These are phyloP conservation scores for Nakazawaea laoshanensis DNA, from an alignment of 805 yeast genomes.

Conservation along the genomic window DNA sequence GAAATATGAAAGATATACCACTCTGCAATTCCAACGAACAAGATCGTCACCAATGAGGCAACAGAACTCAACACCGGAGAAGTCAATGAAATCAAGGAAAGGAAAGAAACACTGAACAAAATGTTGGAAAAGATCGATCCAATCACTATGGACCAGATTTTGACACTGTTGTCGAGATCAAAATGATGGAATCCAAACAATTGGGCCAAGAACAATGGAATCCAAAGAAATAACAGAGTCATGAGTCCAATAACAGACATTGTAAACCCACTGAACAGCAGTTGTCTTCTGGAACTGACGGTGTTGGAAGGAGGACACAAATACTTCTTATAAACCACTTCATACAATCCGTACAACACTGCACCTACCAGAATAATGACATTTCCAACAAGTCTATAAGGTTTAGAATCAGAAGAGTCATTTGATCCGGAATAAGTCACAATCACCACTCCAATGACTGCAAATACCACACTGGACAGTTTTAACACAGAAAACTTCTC, in stretches of 20 bases:
- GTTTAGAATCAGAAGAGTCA: constrained; percentile 19
- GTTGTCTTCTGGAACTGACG: constrained; percentile 59
- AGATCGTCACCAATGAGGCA: constrained; percentile 55
- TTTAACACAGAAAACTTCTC: constrained; percentile 61
- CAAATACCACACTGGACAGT: constrained; percentile 58
- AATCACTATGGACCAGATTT: constrained; percentile 34
- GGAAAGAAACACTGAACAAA: constrained; percentile 60
- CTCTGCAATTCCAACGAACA: constrained; percentile 72
- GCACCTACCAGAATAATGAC: constrained; percentile 67
- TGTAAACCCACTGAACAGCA: constrained; percentile 71
- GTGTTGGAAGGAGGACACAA: constrained; percentile 65
- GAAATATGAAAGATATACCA: constrained; percentile 56
- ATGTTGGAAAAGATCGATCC: constrained; percentile 57
- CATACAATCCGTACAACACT: constrained; percentile 71
- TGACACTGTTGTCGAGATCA: constrained; percentile 34
- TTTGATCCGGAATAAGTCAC: constrained; percentile 60
- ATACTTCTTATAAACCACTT: constrained; percentile 69
- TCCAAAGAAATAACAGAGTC: constrained; percentile 42
- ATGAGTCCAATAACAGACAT: constrained; percentile 60
- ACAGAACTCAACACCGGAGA: constrained; percentile 76
- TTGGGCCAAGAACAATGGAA: constrained; percentile 39
- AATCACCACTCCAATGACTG: constrained; percentile 65
- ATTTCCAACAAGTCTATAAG: constrained; percentile 62
- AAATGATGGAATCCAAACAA: constrained; percentile 50
- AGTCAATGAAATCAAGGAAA: constrained; percentile 74